Conservation (phyloP, 2,329 filamentous ascomycete species). For the Xylariaceae sp. region DNA sequence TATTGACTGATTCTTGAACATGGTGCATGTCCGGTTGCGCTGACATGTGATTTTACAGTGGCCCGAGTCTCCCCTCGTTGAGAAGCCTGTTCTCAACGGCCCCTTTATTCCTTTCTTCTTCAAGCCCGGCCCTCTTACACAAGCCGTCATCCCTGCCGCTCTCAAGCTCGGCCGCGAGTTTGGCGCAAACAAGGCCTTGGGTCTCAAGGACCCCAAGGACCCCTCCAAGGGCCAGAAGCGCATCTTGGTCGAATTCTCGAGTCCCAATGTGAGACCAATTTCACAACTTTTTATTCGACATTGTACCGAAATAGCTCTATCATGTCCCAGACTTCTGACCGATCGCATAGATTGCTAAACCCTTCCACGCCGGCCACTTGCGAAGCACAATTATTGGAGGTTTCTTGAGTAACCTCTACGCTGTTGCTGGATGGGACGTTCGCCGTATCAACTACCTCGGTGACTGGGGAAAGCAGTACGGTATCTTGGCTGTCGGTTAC, state of each 20-base stretch:
- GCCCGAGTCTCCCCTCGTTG: slow-evolving; percentile 67
- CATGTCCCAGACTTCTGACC: background rate
- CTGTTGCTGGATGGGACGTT: slow-evolving; percentile 65
- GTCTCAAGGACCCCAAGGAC: slow-evolving; percentile 47
- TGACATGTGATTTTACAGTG: slow-evolving; percentile 31
- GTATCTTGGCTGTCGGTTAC: slow-evolving; percentile 63
- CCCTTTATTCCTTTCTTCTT: slow-evolving; percentile 77
- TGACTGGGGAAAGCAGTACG: slow-evolving; percentile 72
- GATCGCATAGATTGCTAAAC: slow-evolving; percentile 48
- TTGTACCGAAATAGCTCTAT: background rate
- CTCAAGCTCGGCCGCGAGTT: slow-evolving; percentile 56
- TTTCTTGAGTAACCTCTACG: slow-evolving; percentile 65
- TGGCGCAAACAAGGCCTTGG: slow-evolving; percentile 58
- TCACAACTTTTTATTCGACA: slow-evolving; percentile 65
- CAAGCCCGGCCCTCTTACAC: slow-evolving; percentile 60
- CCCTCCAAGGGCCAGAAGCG: slow-evolving; percentile 38
- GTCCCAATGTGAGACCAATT: slow-evolving; percentile 55
- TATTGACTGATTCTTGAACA: background rate
- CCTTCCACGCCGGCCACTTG: slow-evolving; percentile 70
- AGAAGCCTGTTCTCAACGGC: slow-evolving; percentile 61
- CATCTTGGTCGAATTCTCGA: slow-evolving; percentile 67
- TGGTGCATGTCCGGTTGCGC: slow-evolving; percentile 8
- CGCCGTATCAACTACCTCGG: slow-evolving; percentile 69
- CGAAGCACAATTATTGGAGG: slow-evolving; percentile 72
- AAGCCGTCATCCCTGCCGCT: slow-evolving; percentile 64